These are phyloP conservation scores for Cubamyces lactineus DNA, from an alignment of 768 basidiomycete species.

Conservation along the genomic window DNA sequence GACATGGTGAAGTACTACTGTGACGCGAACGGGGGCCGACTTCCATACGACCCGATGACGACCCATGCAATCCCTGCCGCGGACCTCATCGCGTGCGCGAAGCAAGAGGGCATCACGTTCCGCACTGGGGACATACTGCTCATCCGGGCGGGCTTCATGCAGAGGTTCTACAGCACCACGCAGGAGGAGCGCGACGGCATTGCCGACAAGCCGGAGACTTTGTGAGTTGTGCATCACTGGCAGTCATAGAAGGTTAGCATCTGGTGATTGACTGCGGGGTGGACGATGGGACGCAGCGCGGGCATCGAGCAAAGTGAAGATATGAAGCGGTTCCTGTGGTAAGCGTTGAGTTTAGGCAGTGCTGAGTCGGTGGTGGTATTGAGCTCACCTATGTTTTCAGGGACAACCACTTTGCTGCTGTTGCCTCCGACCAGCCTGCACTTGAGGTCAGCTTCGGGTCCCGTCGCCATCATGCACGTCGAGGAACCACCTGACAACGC, in stretches of 20 bases:
- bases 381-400: slow-evolving; percentile 35
- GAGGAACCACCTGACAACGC: not conserved
- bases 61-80: slow-evolving; percentile 53
- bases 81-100: slow-evolving; percentile 62
- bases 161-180: slow-evolving; percentile 50
- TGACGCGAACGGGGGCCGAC: slow-evolving; percentile 34
- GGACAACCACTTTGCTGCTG: slow-evolving; percentile 74
- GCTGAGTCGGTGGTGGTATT: too few relatives aligned
- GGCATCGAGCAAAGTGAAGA: slow-evolving; percentile 70
- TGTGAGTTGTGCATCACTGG: slow-evolving; percentile 43
- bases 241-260: not conserved
- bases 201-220: slow-evolving; percentile 47
- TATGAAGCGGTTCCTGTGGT: slow-evolving; percentile 78
- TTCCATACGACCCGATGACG: slow-evolving; percentile 70
- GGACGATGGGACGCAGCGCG: slow-evolving; percentile 43
- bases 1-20: slow-evolving; percentile 62
- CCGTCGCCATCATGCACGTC: too few relatives aligned
- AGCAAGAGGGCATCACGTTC: slow-evolving; percentile 59
- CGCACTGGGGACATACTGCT: slow-evolving; percentile 63
- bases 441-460: slow-evolving; percentile 49
- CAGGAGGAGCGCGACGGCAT: slow-evolving; percentile 51
- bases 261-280: not conserved
- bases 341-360: slow-evolving; percentile 17
- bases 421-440: slow-evolving; percentile 69
- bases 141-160: slow-evolving; percentile 63